A percentile compares a stretch with the other conserved stretches of the same genome.
Conservation (phyloP, 192 early-diverging fungal species). For the Rhizoclosmatium globosum region DNA sequence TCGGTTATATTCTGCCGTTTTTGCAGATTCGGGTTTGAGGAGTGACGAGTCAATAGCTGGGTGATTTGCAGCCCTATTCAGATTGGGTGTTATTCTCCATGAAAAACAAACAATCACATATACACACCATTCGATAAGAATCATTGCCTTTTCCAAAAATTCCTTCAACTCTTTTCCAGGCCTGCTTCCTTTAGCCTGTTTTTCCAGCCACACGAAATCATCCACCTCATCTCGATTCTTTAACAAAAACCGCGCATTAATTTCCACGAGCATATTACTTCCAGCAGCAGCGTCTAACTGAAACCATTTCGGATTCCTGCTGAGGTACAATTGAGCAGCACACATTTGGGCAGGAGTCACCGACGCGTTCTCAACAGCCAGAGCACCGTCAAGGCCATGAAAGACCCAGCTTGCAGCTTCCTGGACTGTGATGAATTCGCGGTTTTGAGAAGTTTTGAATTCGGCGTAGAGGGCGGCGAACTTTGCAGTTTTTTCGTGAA, state of each 20-base stretch:
- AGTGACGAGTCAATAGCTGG: background rate
- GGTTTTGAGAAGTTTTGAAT: slow-evolving; percentile 10
- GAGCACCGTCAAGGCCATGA: background rate
- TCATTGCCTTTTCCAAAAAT: slow-evolving; percentile 43
- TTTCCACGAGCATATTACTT: background rate
- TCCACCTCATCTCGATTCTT: slow-evolving; percentile 32
- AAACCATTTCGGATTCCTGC: slow-evolving; percentile 32
- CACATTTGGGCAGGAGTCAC: slow-evolving; percentile 47
- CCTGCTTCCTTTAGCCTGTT: slow-evolving; percentile 30
- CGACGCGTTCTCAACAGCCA: no score
- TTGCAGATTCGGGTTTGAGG: background rate
- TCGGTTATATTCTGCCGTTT: background rate
- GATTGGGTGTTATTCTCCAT: background rate
- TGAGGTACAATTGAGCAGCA: slow-evolving; percentile 45
- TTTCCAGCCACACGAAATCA: slow-evolving; percentile 43
- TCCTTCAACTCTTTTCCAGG: slow-evolving; percentile 9
- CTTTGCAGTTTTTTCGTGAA: slow-evolving; percentile 3
- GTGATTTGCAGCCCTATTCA: background rate
- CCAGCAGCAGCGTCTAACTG: background rate
- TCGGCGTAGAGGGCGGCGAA: slow-evolving; percentile 19
- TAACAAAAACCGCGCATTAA: slow-evolving; percentile 30
- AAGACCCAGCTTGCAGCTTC: slow-evolving; percentile 43
- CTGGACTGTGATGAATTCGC: slow-evolving; percentile 34
- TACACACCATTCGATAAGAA: slow-evolving; percentile 39
- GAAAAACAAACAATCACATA: background rate